phyloP scores from a whole-genome alignment of 129 eudicot species.

The Ambrosia artemisiifolia region DNA sequence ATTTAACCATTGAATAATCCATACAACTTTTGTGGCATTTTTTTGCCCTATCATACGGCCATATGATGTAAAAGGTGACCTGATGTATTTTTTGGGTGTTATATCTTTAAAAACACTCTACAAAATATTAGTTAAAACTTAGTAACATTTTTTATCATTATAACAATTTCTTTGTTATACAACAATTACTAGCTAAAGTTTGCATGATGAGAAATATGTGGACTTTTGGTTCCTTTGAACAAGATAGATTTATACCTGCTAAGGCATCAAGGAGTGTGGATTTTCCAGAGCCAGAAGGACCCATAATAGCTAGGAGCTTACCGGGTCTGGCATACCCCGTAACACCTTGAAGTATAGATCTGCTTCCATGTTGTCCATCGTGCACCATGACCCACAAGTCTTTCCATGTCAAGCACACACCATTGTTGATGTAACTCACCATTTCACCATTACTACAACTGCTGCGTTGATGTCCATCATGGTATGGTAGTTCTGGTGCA shows the following conservation, averaged over 20 bases:
- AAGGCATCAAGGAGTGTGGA: constrained; percentile 62
- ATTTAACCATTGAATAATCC: too few relatives aligned
- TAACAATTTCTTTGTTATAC: background rate
- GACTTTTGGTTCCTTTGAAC: too few relatives aligned
- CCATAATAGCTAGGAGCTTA: constrained; percentile 60
- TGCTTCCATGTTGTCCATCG: constrained; percentile 23
- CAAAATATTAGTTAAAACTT: too few relatives aligned
- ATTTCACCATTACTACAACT: background rate
- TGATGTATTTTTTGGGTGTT: too few relatives aligned
- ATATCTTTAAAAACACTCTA: too few relatives aligned
- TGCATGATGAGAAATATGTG: background rate
- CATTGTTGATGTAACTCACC: background rate
- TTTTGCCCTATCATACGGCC: too few relatives aligned
- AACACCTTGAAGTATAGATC: constrained; percentile 39
- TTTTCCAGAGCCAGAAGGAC: constrained; percentile 65
- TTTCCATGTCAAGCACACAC: constrained; percentile 46
- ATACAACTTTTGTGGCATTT: too few relatives aligned
- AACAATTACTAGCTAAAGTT: background rate
- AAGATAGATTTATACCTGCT: constrained; percentile 37
- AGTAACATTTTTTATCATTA: too few relatives aligned
- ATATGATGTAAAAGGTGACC: too few relatives aligned
- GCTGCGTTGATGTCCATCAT: background rate
- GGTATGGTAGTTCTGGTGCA: constrained; percentile 2
- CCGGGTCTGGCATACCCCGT: constrained; percentile 53
- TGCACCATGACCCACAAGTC: constrained; percentile 49